A percentile compares a stretch with the other conserved stretches of the same genome.
Evolutionary conservation across 495 filamentous ascomycete species (phyloP).

Genomic region (Rusavskia elegans): DNA sequence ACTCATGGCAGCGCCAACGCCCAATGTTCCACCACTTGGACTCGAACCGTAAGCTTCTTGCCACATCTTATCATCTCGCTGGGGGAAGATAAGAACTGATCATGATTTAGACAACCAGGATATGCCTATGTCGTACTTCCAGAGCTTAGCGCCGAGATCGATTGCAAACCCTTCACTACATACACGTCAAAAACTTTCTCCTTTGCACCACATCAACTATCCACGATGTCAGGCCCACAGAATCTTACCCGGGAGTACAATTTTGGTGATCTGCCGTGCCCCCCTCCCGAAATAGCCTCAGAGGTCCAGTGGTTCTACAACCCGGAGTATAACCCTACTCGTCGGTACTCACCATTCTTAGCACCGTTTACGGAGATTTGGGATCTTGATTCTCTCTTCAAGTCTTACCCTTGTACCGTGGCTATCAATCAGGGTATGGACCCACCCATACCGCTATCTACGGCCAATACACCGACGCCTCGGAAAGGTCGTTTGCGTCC

Average conservation of each 20-base stretch:
- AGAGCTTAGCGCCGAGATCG: not conserved
- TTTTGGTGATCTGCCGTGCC: conserved; percentile 7
- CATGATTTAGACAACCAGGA: not conserved
- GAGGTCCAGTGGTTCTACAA: conserved; percentile 1
- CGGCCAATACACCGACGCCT: no score
- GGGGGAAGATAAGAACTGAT: no score
- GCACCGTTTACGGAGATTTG: conserved; percentile 5
- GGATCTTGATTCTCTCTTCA: conserved; percentile 1
- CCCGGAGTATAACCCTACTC: not conserved
- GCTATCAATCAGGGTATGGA: no score
- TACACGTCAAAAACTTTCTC: not conserved
- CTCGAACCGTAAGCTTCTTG: not conserved
- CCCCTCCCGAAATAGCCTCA: not conserved
- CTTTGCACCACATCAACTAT: conserved; percentile 1
- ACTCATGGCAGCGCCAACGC: no score
- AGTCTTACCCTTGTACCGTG: no score
- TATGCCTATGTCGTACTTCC: not conserved
- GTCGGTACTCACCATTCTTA: conserved; percentile 1
- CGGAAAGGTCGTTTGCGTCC: no score
- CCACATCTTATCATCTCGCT: not conserved
- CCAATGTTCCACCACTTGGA: not conserved
- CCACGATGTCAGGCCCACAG: conserved; percentile 1
- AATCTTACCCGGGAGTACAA: conserved; percentile 4
- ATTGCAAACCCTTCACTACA: not conserved
- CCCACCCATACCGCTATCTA: no score